Evolutionary conservation across 306 rosid species (phyloP), one percentile per base, ranked within the genome.

Genomic region (Comarum palustre): DNA sequence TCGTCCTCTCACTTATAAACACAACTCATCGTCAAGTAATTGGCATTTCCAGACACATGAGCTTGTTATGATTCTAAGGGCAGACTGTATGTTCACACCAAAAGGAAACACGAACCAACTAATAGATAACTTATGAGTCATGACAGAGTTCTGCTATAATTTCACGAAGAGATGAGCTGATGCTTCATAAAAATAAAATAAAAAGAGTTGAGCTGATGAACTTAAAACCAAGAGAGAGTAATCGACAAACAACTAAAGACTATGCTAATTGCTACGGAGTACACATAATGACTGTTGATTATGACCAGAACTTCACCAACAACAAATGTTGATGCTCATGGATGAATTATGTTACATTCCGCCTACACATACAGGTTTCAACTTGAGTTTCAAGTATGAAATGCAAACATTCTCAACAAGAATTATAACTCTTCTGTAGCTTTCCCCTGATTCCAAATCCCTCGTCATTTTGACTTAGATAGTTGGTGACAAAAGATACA

Each of bases 401-500:
- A 27, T 58, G 36, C 62, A 58, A 58, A 27, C 38, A 58, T 27
- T 14, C 34, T 15, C 65, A 59, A 59, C 38, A 0, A 27, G 20
- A 59, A 10, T 55, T 24, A 11, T 0, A 25, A 29, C 65, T 59
- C 65, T 29, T 59, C 7, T 29, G 29, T 59, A 29, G 10, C 65
- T 59, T 59, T 36, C 4, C 4, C 65, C 65, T 27, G 20, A 25
- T 57, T 57, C 62, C 36, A 58, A 27, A 58, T 27, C 19, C 38
- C 10, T 19, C 19, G 1, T 4, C 39, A 29, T 6, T 36, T 36
- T 36, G 39, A 36, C 39, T 58, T 6, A 31, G 34, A 19, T 10
- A 47, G 6, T 36, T 48, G 39, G 42, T 24, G 69, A 29, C 41
- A 58, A 58, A 31, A 75, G 17, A 66, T 20, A 66, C 66, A 63